These are phyloP conservation scores for Niveomyces coronatus DNA, from an alignment of 2,329 filamentous ascomycete genomes.

Conservation along the genomic window DNA sequence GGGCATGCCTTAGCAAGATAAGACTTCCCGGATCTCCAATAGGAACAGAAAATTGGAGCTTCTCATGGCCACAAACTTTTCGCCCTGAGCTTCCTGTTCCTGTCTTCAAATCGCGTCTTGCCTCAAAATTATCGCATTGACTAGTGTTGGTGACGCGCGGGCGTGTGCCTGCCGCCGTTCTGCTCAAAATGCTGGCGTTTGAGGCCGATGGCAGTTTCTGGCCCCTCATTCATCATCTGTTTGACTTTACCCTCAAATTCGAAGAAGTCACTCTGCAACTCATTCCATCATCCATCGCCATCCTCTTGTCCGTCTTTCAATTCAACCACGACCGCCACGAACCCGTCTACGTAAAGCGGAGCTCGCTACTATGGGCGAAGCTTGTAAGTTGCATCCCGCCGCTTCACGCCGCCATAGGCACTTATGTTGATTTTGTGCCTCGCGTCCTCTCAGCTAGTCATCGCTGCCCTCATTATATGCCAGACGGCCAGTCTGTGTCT, in stretches of 20 bases:
- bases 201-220: not conserved
- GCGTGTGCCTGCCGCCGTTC: too few species aligned
- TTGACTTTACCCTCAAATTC: not conserved
- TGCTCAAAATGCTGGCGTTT: not conserved
- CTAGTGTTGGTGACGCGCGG: too few species aligned
- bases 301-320: not conserved
- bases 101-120: too few species aligned
- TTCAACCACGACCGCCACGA: not conserved
- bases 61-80: too few species aligned
- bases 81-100: too few species aligned
- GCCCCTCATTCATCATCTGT: not conserved
- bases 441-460: not conserved
- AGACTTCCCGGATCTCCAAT: too few species aligned
- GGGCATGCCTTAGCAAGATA: too few species aligned
- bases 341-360: not conserved
- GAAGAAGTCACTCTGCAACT: not conserved
- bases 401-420: not conserved
- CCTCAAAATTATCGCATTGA: too few species aligned
- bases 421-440: too few species aligned
- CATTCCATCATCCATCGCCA: not conserved
- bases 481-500: not conserved
- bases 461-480: not conserved
- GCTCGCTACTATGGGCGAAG: slow-evolving; percentile 1
- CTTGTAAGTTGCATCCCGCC: not conserved
- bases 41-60: too few species aligned